Conservation (phyloP, 2,329 filamentous ascomycete genomes). For the Drechslerella coelobrocha region DNA sequence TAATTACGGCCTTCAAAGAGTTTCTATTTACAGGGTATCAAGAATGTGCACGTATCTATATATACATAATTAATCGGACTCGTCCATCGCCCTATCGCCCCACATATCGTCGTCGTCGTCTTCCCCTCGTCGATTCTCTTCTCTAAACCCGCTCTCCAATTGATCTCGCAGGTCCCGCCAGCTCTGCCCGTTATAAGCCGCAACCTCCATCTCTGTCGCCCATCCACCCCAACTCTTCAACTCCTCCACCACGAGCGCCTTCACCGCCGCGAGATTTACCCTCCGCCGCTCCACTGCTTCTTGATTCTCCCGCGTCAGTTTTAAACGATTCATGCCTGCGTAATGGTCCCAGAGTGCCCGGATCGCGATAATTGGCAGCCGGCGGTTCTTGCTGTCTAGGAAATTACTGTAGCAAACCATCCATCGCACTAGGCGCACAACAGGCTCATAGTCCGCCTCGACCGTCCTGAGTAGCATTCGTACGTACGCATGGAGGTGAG, state of each 20-base stretch:
- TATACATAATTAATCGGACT: slow-evolving; percentile 13
- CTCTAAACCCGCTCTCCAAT: not conserved
- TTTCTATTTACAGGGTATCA: not conserved
- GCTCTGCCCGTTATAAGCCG: slow-evolving; percentile 42
- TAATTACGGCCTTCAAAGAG: not conserved
- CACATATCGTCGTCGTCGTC: slow-evolving; percentile 17
- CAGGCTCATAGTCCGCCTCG: slow-evolving; percentile 22
- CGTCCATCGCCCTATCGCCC: slow-evolving; percentile 19
- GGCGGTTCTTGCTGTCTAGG: slow-evolving; percentile 30
- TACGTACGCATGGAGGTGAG: slow-evolving; percentile 40
- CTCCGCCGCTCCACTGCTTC: slow-evolving; percentile 12
- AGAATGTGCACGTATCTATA: too few relatives aligned
- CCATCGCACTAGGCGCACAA: slow-evolving; percentile 29
- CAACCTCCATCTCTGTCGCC: slow-evolving; percentile 36
- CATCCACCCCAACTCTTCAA: slow-evolving; percentile 45
- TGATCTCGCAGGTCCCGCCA: slow-evolving; percentile 40
- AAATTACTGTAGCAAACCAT: slow-evolving; percentile 33
- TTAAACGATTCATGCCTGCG: not conserved
- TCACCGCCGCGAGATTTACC: slow-evolving; percentile 14
- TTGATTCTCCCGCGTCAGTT: slow-evolving; percentile 1
- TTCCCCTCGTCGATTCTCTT: not conserved
- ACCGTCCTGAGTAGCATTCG: slow-evolving; percentile 24
- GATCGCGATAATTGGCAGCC: slow-evolving; percentile 42
- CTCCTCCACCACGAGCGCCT: slow-evolving; percentile 10
- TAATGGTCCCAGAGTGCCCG: slow-evolving; percentile 33